Percentiles rank a stretch among this genome's conserved stretches.
These are phyloP conservation scores for Vitis rotundifolia DNA, from an alignment of 164 flowering plant species.

Conservation along the genomic window DNA sequence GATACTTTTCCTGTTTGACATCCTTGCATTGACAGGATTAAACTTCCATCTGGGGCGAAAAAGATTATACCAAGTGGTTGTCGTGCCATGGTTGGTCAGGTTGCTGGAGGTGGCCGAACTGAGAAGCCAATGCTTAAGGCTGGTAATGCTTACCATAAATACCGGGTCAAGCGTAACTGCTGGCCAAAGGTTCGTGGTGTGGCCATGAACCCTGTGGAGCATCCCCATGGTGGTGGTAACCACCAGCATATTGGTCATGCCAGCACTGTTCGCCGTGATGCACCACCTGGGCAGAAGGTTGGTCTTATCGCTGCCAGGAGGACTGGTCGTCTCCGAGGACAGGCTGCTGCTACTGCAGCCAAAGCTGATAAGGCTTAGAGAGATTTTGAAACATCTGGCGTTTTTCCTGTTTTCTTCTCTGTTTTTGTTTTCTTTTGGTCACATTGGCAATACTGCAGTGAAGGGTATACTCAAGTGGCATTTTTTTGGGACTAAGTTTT, in stretches of 20 bases:
- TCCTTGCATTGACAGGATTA: conserved; percentile 27
- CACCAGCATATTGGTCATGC: conserved; percentile 71
- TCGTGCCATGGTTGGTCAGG: conserved; percentile 62
- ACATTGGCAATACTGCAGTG: too few species aligned
- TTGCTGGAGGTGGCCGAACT: conserved; percentile 64
- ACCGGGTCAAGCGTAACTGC: conserved; percentile 61
- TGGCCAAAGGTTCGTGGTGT: conserved; percentile 80
- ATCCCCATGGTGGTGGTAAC: conserved; percentile 72
- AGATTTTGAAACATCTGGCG: too few species aligned
- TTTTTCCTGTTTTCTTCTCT: too few species aligned
- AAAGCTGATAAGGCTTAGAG: conserved; percentile 32
- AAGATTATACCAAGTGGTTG: conserved; percentile 59
- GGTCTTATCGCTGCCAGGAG: conserved; percentile 64
- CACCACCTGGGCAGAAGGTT: conserved; percentile 66
- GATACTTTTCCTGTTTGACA: too few species aligned
- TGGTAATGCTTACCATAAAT: conserved; percentile 63
- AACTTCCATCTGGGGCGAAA: conserved; percentile 61
- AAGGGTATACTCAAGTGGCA: too few species aligned
- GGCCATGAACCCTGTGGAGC: conserved; percentile 70
- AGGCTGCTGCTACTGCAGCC: conserved; percentile 58
- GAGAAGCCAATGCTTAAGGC: conserved; percentile 63
- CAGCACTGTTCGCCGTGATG: conserved; percentile 57
- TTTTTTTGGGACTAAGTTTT: too few species aligned
- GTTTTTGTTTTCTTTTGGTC: too few species aligned
- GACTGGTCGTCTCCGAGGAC: conserved; percentile 61